Conservation (phyloP, 2,329 filamentous ascomycete species). For the Aspergillus terreus region DNA sequence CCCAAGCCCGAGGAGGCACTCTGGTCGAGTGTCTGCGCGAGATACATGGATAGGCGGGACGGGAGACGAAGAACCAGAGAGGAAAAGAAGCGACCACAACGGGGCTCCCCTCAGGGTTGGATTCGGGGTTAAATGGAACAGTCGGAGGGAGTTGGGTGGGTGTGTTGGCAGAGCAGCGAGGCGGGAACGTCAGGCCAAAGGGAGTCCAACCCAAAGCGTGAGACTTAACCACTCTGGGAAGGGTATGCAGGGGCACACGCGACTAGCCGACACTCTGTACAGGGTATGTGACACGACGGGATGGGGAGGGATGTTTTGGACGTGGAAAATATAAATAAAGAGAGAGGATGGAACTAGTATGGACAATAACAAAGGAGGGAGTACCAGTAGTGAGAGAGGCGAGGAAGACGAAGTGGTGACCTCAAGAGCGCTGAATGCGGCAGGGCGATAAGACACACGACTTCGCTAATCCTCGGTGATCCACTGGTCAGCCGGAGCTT, state of each 20-base stretch:
- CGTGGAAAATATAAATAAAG: not conserved
- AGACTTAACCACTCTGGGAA: constrained; percentile 7
- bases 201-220: constrained; percentile 14
- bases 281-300: not conserved
- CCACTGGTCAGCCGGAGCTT: not conserved
- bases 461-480: not conserved
- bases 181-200: constrained; percentile 7
- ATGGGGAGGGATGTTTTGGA: not conserved
- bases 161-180: constrained; percentile 18
- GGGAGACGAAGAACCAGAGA: not conserved
- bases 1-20: constrained; percentile 36
- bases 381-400: not conserved
- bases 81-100: constrained; percentile 6
- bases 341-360: not conserved
- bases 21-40: constrained; percentile 37
- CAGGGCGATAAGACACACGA: not conserved
- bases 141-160: constrained; percentile 10
- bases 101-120: constrained; percentile 1
- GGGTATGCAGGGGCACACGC: constrained; percentile 19
- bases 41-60: constrained; percentile 33
- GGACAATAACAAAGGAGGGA: not conserved
- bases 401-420: not conserved
- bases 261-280: constrained; percentile 11
- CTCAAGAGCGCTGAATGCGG: not conserved
- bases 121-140: constrained; percentile 4